Percentiles rank a stretch among this genome's conserved stretches.
Conservation (phyloP, 2,329 filamentous ascomycete genomes). For the Lasiodiplodia sp. region DNA sequence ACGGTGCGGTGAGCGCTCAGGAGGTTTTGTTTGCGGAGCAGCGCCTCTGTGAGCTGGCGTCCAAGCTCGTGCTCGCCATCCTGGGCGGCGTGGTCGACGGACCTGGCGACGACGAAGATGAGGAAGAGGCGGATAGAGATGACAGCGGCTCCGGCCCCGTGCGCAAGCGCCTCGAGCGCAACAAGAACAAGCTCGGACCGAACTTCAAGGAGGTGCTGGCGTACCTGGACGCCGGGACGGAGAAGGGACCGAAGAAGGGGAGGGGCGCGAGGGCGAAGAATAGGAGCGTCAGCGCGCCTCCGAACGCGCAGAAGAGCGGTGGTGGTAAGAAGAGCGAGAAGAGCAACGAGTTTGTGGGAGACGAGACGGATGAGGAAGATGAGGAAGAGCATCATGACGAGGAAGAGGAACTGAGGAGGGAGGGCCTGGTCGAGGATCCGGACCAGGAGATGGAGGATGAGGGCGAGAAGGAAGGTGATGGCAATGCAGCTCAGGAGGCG, state of each 20-base stretch:
- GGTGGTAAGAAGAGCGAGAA: constrained; percentile 31
- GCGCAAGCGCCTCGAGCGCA: constrained; percentile 75
- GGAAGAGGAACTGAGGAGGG: constrained; percentile 33
- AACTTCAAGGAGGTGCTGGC: constrained; percentile 87
- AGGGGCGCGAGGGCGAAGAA: constrained; percentile 48
- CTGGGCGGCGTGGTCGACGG: constrained; percentile 75
- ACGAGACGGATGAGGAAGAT: constrained; percentile 48
- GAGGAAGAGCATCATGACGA: constrained; percentile 52
- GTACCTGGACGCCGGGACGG: constrained; percentile 73
- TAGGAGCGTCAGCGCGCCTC: constrained; percentile 35
- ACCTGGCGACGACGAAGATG: constrained; percentile 17
- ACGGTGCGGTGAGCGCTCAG: constrained; percentile 64
- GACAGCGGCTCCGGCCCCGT: constrained; percentile 58
- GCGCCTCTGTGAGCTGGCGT: constrained; percentile 82
- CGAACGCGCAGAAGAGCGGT: constrained; percentile 35
- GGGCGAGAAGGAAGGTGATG: constrained; percentile 35
- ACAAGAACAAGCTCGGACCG: constrained; percentile 78
- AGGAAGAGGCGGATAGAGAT: constrained; percentile 36
- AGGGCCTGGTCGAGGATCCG: constrained; percentile 31
- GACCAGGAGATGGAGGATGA: constrained; percentile 38
- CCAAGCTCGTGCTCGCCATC: constrained; percentile 83
- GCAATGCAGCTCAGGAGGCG: constrained; percentile 46
- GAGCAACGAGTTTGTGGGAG: constrained; percentile 47
- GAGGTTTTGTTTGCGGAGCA: constrained; percentile 75
- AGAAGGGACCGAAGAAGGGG: constrained; percentile 54